Evolutionary conservation across 176 grass and related monocot genomes (phyloP), one percentile per base, ranked within the genome.

Genomic region (Oropetium thomaeum): DNA sequence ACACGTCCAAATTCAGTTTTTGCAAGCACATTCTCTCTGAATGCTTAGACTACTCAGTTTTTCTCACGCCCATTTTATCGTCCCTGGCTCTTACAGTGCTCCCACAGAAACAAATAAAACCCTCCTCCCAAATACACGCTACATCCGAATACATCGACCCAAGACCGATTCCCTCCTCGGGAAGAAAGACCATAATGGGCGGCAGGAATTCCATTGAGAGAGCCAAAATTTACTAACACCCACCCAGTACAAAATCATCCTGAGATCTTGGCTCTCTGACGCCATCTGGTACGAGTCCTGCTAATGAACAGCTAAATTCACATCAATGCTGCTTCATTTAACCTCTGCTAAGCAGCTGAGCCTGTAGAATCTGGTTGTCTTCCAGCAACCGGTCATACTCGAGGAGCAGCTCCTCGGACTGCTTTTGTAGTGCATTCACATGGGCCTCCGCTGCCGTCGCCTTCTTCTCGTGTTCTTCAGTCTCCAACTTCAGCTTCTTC

Each of bases 291-390:
- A 79, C 19, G 26, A 45, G 53, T 48, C 67, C 14, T 26, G 54
- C 52, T 71, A 15, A 82, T 10, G 35, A 70, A 10, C 44, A 34
- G 17, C 62, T 48, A 20, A 7, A 73, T 47, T 2, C 58, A 22
- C 49, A 67, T 8, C 2, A 0, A 3, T 3, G 0, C 62, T 20
- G 62, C 45, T 69, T 16, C 67, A 44, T 44, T 67, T 34, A 92
- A 57, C 55, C 67, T 74, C 87, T 91, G 63, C 55, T 75, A 78
- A 90, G 75, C 70, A 98, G 66, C 43, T 94, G 88, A 52, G 86
- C 41, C 52, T 98, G 95, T 20, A 98, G 84, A 65, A 94, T 84
- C 70, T 94, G 95, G 67, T 94, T 97, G 82, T 98, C 95, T 65
- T 98, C 95, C 48, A 98, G 68, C 78, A 92, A 61, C 23, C 86